Conservation (phyloP, 768 basidiomycete species). For the Scleroderma bovista region DNA sequence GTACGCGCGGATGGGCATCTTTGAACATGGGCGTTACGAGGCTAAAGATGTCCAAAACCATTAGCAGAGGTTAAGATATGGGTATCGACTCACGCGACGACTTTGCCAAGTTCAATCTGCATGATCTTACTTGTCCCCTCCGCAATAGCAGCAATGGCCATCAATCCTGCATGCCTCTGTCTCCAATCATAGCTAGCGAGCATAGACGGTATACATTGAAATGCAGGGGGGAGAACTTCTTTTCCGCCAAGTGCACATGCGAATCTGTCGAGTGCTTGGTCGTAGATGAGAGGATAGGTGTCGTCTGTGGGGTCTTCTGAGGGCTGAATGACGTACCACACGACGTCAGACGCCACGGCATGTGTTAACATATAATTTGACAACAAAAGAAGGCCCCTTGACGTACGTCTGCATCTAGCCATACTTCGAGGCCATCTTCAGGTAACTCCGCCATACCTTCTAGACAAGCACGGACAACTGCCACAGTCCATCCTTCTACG, state of each 20-base stretch:
- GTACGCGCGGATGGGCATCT: constrained; percentile 71
- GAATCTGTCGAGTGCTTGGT: constrained; percentile 77
- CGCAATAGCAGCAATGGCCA: constrained; percentile 81
- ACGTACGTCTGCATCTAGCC: constrained; percentile 76
- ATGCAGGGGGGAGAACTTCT: constrained; percentile 70
- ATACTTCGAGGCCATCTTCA: constrained; percentile 50
- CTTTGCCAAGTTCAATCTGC: constrained; percentile 38
- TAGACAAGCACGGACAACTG: constrained; percentile 68
- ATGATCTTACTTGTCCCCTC: constrained; percentile 73
- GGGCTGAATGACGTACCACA: constrained; percentile 36
- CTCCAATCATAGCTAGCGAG: constrained; percentile 81
- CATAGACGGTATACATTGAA: constrained; percentile 81
- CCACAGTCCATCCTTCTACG: constrained; percentile 63
- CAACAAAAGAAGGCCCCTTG: too few species aligned
- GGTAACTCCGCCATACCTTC: constrained; percentile 80
- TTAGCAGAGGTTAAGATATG: too few species aligned
- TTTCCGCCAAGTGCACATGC: constrained; percentile 78
- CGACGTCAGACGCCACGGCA: too few species aligned
- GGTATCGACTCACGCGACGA: constrained; percentile 58
- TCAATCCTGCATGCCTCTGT: constrained; percentile 76
- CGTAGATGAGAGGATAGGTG: constrained; percentile 68
- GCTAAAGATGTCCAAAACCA: too few species aligned
- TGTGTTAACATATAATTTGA: too few species aligned
- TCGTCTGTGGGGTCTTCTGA: constrained; percentile 58
- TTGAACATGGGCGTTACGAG: constrained; percentile 73